Evolutionary conservation across 2,329 filamentous ascomycete genomes (phyloP).

Genomic region (Aspergillus viridinutans): DNA sequence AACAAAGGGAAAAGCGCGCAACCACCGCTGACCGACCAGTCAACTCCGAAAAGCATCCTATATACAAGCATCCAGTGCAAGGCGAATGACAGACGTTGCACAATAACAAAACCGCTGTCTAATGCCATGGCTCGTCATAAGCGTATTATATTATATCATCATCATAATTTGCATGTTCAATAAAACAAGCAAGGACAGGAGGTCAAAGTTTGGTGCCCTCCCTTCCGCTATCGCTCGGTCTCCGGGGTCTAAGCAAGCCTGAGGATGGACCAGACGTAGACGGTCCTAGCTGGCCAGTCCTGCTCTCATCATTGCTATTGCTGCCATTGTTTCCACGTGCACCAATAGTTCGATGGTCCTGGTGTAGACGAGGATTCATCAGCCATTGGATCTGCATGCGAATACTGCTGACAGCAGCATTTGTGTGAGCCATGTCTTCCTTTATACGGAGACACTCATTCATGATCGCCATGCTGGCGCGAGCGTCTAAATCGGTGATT

Average conservation of each 20-base stretch:
- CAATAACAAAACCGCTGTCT: background rate
- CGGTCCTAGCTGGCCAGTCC: slow-evolving; percentile 15
- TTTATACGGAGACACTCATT: slow-evolving; percentile 60
- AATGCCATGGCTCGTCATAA: background rate
- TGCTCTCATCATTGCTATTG: slow-evolving; percentile 12
- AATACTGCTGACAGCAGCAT: slow-evolving; percentile 55
- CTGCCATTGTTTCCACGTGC: slow-evolving; percentile 15
- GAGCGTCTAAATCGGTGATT: slow-evolving; percentile 56
- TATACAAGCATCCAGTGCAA: background rate
- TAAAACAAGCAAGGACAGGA: background rate
- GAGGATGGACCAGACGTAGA: slow-evolving; percentile 21
- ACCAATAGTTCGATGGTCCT: slow-evolving; percentile 26
- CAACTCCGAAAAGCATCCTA: background rate
- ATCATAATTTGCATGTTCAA: background rate
- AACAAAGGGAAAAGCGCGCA: background rate
- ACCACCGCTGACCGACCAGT: background rate
- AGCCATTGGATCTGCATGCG: slow-evolving; percentile 62
- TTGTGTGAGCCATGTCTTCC: slow-evolving; percentile 59
- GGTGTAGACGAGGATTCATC: slow-evolving; percentile 53
- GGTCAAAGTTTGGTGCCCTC: slow-evolving; percentile 38
- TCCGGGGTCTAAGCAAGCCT: slow-evolving; percentile 25
- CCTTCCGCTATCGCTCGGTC: slow-evolving; percentile 38
- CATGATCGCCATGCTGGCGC: slow-evolving; percentile 59
- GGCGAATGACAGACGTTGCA: background rate
- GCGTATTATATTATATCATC: background rate